Evolutionary conservation across 352 stramenopile species (phyloP).

Genomic region (Pythium angustatum): DNA sequence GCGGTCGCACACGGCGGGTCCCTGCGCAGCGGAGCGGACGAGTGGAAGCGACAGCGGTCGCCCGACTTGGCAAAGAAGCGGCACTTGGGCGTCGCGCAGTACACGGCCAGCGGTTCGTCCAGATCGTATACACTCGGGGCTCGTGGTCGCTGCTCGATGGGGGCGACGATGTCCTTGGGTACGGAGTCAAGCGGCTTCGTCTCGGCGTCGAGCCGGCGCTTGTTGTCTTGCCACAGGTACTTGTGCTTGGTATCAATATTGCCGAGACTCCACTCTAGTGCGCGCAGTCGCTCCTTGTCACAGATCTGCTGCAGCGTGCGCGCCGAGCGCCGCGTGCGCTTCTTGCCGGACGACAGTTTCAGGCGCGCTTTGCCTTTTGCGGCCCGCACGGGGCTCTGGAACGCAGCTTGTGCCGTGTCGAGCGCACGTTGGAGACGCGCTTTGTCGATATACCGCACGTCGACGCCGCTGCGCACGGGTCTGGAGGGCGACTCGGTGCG

Average conservation of each 20-base stretch:
- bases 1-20: not conserved
- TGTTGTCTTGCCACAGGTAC: conserved; percentile 68
- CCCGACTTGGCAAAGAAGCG: conserved; percentile 63
- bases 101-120: conserved; percentile 44
- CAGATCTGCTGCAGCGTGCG: conserved; percentile 22
- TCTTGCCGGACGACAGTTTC: conserved; percentile 6
- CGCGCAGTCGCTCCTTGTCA: conserved; percentile 49
- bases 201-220: conserved; percentile 45
- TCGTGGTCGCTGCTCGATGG: not conserved
- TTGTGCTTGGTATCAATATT: conserved; percentile 50
- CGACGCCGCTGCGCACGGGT: conserved; percentile 31
- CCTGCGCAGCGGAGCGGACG: conserved; percentile 11
- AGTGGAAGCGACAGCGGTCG: conserved; percentile 66
- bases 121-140: not conserved
- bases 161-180: not conserved
- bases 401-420: too few species aligned
- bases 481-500: conserved; percentile 24
- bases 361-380: conserved; percentile 14
- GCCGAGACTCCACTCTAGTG: conserved; percentile 66
- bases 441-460: conserved; percentile 21
- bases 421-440: not conserved
- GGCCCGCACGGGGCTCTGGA: conserved; percentile 10
- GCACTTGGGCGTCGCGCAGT: conserved; percentile 47
- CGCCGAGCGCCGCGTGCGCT: conserved; percentile 21
- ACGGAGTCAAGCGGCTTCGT: conserved; percentile 4